A percentile compares a stretch with the other conserved stretches of the same genome.
These are phyloP conservation scores for Hyaloscypha variabilis DNA, from an alignment of 495 filamentous ascomycete genomes.

Conservation along the genomic window DNA sequence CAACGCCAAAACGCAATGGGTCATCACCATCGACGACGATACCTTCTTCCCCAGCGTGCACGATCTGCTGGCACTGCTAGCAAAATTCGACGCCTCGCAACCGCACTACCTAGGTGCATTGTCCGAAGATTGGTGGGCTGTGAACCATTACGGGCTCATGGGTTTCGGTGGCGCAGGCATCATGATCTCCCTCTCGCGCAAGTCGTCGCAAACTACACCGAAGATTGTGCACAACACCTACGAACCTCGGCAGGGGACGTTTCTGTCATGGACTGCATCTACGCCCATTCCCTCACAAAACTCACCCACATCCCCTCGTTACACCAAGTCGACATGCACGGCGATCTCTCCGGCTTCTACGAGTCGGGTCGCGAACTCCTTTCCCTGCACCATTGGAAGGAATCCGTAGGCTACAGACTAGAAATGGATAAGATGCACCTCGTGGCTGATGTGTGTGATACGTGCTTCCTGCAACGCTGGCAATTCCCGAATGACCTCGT, in stretches of 20 bases:
- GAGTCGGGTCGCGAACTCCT: constrained; percentile 55
- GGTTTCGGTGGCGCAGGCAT: constrained; percentile 73
- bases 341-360: constrained; percentile 57
- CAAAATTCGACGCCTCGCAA: constrained; percentile 50
- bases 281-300: constrained; percentile 23
- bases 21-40: constrained; percentile 71
- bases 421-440: constrained; percentile 48
- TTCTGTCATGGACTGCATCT: constrained; percentile 31
- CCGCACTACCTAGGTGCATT: constrained; percentile 66
- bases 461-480: constrained; percentile 60
- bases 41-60: constrained; percentile 73
- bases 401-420: constrained; percentile 47
- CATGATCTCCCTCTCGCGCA: constrained; percentile 64
- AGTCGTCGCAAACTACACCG: constrained; percentile 18
- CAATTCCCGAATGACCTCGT: constrained; percentile 57
- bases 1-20: constrained; percentile 61
- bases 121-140: constrained; percentile 66
- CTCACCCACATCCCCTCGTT: constrained; percentile 24
- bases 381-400: constrained; percentile 62
- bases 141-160: constrained; percentile 66
- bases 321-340: constrained; percentile 52
- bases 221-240: constrained; percentile 26
- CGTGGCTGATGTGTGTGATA: constrained; percentile 57
- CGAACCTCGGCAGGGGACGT: constrained; percentile 31
- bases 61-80: constrained; percentile 51